Evolutionary conservation across 331 rosid species (phyloP).

Genomic region (Cydonia oblonga): DNA sequence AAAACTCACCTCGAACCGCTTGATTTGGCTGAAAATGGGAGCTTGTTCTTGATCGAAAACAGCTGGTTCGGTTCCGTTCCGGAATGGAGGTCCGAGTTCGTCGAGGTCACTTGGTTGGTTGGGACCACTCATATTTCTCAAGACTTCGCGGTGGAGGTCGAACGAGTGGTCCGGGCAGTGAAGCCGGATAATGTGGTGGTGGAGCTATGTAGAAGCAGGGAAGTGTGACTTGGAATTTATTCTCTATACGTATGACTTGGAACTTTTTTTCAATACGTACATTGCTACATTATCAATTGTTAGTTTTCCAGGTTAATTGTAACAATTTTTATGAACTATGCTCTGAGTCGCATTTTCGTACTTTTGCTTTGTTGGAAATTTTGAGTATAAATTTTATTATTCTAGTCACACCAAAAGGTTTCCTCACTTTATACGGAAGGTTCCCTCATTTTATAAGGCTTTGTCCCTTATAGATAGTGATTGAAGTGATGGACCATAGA

Average conservation of each 20-base stretch:
- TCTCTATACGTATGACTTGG: not conserved
- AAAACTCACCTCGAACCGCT: slow-evolving; percentile 57
- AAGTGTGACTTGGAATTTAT: slow-evolving; percentile 13
- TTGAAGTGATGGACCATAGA: no score
- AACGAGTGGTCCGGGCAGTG: slow-evolving; percentile 59
- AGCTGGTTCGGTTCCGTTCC: slow-evolving; percentile 65
- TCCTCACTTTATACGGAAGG: no score
- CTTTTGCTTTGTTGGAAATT: no score
- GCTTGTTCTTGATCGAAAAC: slow-evolving; percentile 67
- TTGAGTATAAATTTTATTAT: no score
- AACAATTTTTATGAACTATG: not conserved
- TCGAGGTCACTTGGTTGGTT: slow-evolving; percentile 57
- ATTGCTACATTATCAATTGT: not conserved
- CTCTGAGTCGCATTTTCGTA: not conserved
- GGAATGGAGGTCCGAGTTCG: slow-evolving; percentile 63
- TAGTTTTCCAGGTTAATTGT: not conserved
- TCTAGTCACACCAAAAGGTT: no score
- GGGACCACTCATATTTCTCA: slow-evolving; percentile 60
- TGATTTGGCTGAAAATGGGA: slow-evolving; percentile 66
- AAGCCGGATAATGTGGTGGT: slow-evolving; percentile 75
- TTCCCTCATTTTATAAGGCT: no score
- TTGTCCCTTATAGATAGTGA: no score
- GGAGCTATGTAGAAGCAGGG: slow-evolving; percentile 93
- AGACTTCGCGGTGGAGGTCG: slow-evolving; percentile 53
- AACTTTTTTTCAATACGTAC: not conserved